These are phyloP conservation scores for Simplicillium sp. DNA, from an alignment of 2,329 filamentous ascomycete genomes.

Conservation along the genomic window DNA sequence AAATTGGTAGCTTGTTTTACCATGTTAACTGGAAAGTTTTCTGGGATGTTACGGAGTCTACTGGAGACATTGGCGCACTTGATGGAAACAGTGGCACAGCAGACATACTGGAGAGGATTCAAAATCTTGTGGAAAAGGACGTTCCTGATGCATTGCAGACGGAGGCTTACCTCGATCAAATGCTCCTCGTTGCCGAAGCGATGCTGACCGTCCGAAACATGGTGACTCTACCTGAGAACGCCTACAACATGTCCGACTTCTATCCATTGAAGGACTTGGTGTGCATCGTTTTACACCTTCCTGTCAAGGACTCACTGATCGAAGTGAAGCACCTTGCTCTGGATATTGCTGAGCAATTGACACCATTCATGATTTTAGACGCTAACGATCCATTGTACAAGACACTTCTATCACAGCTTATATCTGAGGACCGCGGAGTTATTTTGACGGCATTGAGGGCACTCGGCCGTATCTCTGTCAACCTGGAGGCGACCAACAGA, in stretches of 20 bases:
- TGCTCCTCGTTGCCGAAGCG: conserved; percentile 77
- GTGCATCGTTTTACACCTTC: conserved; percentile 72
- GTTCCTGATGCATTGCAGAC: conserved; percentile 64
- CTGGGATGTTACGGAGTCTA: conserved; percentile 48
- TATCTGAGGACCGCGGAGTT: conserved; percentile 67
- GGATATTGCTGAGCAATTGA: conserved; percentile 85
- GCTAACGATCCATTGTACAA: conserved; percentile 70
- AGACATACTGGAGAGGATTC: conserved; percentile 57
- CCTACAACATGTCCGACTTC: conserved; percentile 67
- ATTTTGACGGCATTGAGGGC: conserved; percentile 74
- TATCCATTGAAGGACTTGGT: conserved; percentile 71
- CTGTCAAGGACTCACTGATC: conserved; percentile 58
- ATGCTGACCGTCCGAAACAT: conserved; percentile 87
- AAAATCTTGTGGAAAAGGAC: conserved; percentile 47
- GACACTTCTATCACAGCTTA: conserved; percentile 56
- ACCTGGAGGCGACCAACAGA: conserved; percentile 68
- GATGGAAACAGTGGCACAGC: conserved; percentile 40
- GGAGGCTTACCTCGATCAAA: conserved; percentile 56
- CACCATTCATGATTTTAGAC: conserved; percentile 66
- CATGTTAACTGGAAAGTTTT: conserved; percentile 72
- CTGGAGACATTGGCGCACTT: conserved; percentile 36
- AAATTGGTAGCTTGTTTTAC: conserved; percentile 71
- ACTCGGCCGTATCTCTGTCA: conserved; percentile 81
- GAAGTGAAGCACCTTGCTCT: conserved; percentile 87
- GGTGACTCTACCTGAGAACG: conserved; percentile 88